Evolutionary conservation across 345 rosid species (phyloP).

Genomic region (Arabis hirsuta): DNA sequence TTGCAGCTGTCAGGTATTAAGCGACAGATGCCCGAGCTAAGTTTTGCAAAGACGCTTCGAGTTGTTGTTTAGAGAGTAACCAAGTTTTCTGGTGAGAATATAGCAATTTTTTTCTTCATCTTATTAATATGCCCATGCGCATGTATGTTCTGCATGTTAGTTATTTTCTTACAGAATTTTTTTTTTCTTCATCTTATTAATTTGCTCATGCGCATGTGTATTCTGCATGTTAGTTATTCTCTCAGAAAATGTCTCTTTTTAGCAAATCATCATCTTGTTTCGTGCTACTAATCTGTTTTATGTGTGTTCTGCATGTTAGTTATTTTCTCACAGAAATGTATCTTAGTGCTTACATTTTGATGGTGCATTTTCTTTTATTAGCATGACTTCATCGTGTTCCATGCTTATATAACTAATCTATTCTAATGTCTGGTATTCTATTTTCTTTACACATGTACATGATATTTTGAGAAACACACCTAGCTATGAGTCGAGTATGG

Average conservation of each 20-base stretch:
- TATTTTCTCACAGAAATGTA: slow-evolving; percentile 19
- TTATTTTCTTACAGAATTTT: too few species aligned
- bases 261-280: too few species aligned
- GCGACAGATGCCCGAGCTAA: too few species aligned
- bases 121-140: too few species aligned
- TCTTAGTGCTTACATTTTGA: slow-evolving; percentile 16
- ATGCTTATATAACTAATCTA: slow-evolving; percentile 20
- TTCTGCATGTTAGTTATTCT: too few species aligned
- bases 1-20: too few species aligned
- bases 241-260: too few species aligned
- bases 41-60: slow-evolving; percentile 70
- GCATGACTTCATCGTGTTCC: slow-evolving; percentile 18
- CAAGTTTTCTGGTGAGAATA: slow-evolving; percentile 65
- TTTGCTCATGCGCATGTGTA: slow-evolving; percentile 19
- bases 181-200: slow-evolving; percentile 22
- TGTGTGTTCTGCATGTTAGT: slow-evolving; percentile 27
- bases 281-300: too few species aligned
- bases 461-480: slow-evolving; percentile 74
- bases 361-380: slow-evolving; percentile 17
- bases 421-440: slow-evolving; percentile 53
- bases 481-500: slow-evolving; percentile 86
- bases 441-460: slow-evolving; percentile 67
- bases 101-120: too few species aligned
- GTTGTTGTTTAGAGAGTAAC: slow-evolving; percentile 64
- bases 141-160: too few species aligned